phyloP scores from a whole-genome alignment of 192 early-diverging fungal genomes.

The Rhizophagus sp. region DNA sequence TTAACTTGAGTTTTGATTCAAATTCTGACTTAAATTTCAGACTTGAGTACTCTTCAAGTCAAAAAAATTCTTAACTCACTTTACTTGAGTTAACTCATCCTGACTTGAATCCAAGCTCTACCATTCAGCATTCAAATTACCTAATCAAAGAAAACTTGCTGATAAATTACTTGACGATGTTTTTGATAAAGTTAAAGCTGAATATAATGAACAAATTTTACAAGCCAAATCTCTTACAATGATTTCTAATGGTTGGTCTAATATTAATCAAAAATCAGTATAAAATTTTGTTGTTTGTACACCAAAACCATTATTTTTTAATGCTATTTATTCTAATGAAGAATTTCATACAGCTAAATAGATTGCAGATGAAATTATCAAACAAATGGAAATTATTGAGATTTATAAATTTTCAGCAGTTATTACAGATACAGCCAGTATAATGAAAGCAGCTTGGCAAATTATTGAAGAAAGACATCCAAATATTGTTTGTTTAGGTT shows the following conservation, averaged over 20 bases:
- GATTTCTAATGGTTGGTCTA: constrained; percentile 3
- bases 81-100: too few species aligned
- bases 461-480: not conserved
- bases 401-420: not conserved
- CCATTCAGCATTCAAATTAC: not conserved
- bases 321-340: not conserved
- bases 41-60: too few species aligned
- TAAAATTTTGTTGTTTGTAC: not conserved
- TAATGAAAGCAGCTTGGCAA: not conserved
- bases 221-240: not conserved
- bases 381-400: not conserved
- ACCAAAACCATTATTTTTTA: not conserved
- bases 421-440: not conserved
- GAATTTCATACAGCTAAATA: not conserved
- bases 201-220: not conserved
- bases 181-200: not conserved
- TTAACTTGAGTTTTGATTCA: too few species aligned
- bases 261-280: not conserved
- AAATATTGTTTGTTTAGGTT: not conserved
- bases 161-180: not conserved
- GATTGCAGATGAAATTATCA: not conserved
- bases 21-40: too few species aligned
- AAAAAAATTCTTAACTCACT: too few species aligned
- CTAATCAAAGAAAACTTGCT: not conserved
- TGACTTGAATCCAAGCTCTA: too few species aligned